Conservation (phyloP, 345 rosid species). For the Rhodamnia argentea region DNA sequence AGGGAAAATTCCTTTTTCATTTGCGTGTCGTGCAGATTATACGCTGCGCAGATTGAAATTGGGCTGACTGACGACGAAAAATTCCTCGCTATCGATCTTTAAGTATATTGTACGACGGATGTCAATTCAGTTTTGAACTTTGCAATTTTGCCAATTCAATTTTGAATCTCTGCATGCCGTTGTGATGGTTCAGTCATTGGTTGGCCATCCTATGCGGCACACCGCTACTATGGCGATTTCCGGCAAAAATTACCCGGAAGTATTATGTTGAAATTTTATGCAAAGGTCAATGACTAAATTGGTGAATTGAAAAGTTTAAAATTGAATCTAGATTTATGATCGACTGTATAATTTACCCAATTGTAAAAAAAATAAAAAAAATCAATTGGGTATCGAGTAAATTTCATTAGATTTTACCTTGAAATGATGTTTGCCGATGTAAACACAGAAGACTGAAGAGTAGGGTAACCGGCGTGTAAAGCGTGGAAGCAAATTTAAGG, state of each 20-base stretch:
- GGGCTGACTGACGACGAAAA: not conserved
- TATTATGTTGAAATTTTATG: fast-evolving
- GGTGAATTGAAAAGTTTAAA: not conserved
- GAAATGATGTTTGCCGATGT: not conserved
- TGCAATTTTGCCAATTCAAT: fast-evolving
- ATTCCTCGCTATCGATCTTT: not conserved
- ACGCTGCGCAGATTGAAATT: not conserved
- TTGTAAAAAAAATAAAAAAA: not conserved
- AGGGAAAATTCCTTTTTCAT: not conserved
- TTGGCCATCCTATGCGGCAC: not conserved
- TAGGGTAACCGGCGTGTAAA: not conserved
- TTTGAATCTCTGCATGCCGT: fast-evolving
- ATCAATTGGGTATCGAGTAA: not conserved
- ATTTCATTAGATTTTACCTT: not conserved
- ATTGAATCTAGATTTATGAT: not conserved
- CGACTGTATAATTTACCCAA: not conserved
- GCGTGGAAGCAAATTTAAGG: not conserved
- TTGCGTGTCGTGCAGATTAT: not conserved
- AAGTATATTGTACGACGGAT: not conserved
- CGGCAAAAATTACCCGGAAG: fast-evolving
- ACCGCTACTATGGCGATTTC: fast-evolving
- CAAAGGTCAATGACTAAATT: not conserved
- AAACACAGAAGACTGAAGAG: not conserved
- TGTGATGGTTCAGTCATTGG: not conserved
- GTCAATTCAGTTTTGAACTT: not conserved